Evolutionary conservation across 208 protist species (phyloP).

Genomic region (Leishmania tarentolae): DNA sequence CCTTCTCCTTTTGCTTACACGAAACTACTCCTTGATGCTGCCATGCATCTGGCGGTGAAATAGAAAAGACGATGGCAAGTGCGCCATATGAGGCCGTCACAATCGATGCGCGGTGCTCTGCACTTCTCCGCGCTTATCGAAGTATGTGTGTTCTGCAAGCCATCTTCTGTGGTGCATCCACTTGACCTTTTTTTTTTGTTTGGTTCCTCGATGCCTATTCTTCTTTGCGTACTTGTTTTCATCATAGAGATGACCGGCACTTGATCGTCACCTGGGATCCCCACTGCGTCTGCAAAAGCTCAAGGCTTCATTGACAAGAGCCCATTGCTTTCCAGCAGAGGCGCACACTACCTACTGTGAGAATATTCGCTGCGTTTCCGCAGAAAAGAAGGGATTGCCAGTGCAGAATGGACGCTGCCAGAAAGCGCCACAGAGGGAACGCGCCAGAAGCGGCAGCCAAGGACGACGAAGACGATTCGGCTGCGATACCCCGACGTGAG

Average conservation of each 20-base stretch:
- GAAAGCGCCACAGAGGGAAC: constrained; percentile 6
- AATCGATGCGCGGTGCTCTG: background rate
- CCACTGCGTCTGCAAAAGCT: background rate
- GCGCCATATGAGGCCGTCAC: background rate
- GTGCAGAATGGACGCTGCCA: background rate
- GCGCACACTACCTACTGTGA: background rate
- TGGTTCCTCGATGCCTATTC: background rate
- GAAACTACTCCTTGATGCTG: background rate
- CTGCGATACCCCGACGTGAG: background rate
- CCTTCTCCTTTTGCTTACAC: background rate
- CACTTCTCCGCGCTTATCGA: background rate
- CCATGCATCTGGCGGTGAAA: background rate
- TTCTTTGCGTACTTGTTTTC: background rate
- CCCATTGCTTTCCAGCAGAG: background rate
- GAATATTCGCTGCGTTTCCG: background rate
- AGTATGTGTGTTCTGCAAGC: background rate
- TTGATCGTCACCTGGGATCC: background rate
- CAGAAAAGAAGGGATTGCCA: background rate
- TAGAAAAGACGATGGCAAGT: background rate
- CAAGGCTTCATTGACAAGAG: background rate
- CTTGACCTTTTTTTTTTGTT: background rate
- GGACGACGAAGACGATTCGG: background rate
- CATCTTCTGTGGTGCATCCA: background rate
- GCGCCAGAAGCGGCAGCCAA: background rate
- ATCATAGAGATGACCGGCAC: background rate